These are phyloP conservation scores for Rutstroemia sp. DNA, from an alignment of 2,329 filamentous ascomycete genomes.

Conservation along the genomic window DNA sequence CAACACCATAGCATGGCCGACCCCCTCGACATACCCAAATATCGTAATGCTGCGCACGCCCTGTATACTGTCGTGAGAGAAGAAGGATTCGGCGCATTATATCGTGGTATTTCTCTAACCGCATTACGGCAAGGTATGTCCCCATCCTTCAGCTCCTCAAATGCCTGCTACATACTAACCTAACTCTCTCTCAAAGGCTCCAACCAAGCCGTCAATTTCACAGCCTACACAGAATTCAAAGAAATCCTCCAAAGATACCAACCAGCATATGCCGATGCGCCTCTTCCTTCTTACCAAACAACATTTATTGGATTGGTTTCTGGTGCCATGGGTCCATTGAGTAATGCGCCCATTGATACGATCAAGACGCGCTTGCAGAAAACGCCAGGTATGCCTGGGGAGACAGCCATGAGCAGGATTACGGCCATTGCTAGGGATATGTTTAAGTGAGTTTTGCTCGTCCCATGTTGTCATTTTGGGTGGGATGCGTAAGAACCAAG, in stretches of 20 bases:
- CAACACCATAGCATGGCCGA: constrained; percentile 98
- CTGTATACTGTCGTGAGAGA: constrained; percentile 85
- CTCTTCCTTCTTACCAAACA: constrained; percentile 83
- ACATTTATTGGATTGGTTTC: constrained; percentile 79
- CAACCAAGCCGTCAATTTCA: constrained; percentile 99
- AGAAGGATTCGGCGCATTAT: constrained; percentile 81
- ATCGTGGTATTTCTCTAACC: constrained; percentile 88
- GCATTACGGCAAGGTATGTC: constrained; percentile 77
- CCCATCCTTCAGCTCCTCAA: background rate
- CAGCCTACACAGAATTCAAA: constrained; percentile 93
- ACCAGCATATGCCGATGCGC: constrained; percentile 54
- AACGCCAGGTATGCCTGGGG: constrained; percentile 73
- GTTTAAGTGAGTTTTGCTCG: constrained; percentile 55
- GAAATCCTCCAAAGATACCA: constrained; percentile 65
- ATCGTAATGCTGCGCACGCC: constrained; percentile 82
- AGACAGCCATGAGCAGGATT: constrained; percentile 75
- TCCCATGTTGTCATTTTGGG: too few relatives aligned
- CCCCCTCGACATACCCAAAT: constrained; percentile 91
- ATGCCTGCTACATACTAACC: background rate
- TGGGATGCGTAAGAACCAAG: too few relatives aligned
- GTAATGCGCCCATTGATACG: constrained; percentile 96
- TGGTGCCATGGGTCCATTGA: constrained; percentile 91
- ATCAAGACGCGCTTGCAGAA: constrained; percentile 97
- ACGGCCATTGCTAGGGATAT: constrained; percentile 70
- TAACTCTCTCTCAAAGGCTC: constrained; percentile 28